Evolutionary conservation across 352 stramenopile species (phyloP).

Genomic region (Paralagenidium karlingii): DNA sequence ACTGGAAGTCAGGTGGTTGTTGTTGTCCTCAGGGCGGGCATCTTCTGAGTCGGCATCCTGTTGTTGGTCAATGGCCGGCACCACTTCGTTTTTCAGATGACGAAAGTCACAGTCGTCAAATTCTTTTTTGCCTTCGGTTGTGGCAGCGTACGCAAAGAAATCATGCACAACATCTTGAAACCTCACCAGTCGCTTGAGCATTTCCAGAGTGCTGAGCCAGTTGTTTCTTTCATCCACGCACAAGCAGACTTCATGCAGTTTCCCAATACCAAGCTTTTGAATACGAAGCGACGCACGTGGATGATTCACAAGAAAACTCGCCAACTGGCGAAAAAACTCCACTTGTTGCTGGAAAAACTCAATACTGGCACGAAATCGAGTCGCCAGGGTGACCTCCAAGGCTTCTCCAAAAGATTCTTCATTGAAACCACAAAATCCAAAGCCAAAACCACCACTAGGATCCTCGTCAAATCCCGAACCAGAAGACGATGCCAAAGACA

Average conservation of each 20-base stretch:
- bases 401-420: too few species aligned
- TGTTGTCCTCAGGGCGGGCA: too few species aligned
- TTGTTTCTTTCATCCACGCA: conserved; percentile 24
- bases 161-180: conserved; percentile 24
- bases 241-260: conserved; percentile 19
- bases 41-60: too few species aligned
- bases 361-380: conserved; percentile 19
- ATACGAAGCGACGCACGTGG: conserved; percentile 22
- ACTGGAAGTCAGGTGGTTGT: too few species aligned
- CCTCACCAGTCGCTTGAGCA: conserved; percentile 27
- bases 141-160: conserved; percentile 30
- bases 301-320: conserved; percentile 31
- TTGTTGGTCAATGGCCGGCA: too few species aligned
- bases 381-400: conserved; percentile 14
- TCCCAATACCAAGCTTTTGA: conserved; percentile 19
- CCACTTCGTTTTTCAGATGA: conserved; percentile 6
- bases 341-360: conserved; percentile 20
- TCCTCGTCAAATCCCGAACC: too few species aligned
- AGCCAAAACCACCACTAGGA: too few species aligned
- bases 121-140: conserved; percentile 17
- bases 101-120: too few species aligned
- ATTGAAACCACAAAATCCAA: too few species aligned
- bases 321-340: conserved; percentile 20
- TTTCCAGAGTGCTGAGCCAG: conserved; percentile 31
- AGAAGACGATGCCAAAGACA: too few species aligned